phyloP scores from a whole-genome alignment of 441 rosid species.

The Theobroma grandiflorum region DNA sequence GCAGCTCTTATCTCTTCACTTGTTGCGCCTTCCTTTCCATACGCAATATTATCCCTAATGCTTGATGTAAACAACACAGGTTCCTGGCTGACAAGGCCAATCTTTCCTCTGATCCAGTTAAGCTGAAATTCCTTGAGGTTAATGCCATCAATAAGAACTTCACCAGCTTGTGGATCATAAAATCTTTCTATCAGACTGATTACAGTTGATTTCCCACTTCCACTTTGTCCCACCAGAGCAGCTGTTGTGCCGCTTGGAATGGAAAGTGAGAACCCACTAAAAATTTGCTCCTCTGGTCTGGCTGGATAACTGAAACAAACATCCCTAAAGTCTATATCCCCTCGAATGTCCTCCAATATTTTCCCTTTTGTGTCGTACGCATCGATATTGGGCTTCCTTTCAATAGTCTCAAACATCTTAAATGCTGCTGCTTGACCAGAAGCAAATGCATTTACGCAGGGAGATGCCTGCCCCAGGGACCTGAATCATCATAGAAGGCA shows the following conservation, averaged over 20 bases:
- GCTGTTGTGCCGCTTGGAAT: slow-evolving; percentile 59
- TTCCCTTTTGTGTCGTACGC: slow-evolving; percentile 48
- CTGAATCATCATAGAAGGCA: slow-evolving; percentile 26
- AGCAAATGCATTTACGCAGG: slow-evolving; percentile 50
- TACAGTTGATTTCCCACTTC: slow-evolving; percentile 67
- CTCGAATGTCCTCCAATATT: slow-evolving; percentile 46
- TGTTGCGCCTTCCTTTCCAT: slow-evolving; percentile 57
- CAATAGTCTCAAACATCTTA: slow-evolving; percentile 59
- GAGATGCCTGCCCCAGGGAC: slow-evolving; percentile 68
- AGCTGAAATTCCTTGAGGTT: slow-evolving; percentile 55
- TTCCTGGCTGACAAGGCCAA: slow-evolving; percentile 68
- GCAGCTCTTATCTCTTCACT: slow-evolving; percentile 53
- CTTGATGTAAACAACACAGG: slow-evolving; percentile 62
- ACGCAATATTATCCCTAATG: slow-evolving; percentile 58
- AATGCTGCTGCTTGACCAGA: slow-evolving; percentile 62
- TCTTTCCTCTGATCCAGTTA: slow-evolving; percentile 61
- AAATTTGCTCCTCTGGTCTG: slow-evolving; percentile 59
- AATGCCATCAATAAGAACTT: slow-evolving; percentile 56
- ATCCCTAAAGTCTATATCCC: slow-evolving; percentile 53
- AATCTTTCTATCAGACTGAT: slow-evolving; percentile 64
- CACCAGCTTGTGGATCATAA: slow-evolving; percentile 61
- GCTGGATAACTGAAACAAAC: slow-evolving; percentile 58
- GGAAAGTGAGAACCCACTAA: slow-evolving; percentile 48
- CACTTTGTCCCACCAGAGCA: slow-evolving; percentile 68
- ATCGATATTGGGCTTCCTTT: slow-evolving; percentile 59